Evolutionary conservation across 306 rosid species (phyloP).

Genomic region (Sesbania bispinosa): DNA sequence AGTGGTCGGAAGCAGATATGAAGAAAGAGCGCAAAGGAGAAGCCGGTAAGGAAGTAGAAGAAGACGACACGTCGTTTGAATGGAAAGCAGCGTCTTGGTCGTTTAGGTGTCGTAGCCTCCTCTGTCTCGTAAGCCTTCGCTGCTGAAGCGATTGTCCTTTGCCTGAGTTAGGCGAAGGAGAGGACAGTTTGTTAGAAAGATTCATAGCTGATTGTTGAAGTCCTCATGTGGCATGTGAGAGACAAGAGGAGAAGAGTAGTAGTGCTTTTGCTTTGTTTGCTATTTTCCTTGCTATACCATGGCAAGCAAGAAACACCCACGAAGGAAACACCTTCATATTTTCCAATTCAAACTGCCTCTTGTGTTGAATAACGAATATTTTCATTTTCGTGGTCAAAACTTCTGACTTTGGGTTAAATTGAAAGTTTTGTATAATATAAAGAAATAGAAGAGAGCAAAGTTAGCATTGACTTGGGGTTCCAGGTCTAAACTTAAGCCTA

Average conservation of each 20-base stretch:
- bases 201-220: neutral
- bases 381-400: neutral
- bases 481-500: neutral
- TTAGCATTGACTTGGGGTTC: neutral
- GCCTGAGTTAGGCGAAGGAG: neutral
- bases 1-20: constrained; percentile 33
- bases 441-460: neutral
- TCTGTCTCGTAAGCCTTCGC: constrained; percentile 68
- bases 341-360: constrained; percentile 7
- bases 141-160: constrained; percentile 27
- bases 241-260: neutral
- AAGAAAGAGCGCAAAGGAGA: constrained; percentile 43
- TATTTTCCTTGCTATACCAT: neutral
- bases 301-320: constrained; percentile 5
- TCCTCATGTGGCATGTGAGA: neutral
- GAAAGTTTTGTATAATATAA: neutral
- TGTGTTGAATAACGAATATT: constrained; percentile 2
- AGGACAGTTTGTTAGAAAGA: neutral
- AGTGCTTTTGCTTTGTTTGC: neutral
- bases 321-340: neutral
- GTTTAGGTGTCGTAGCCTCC: constrained; percentile 48
- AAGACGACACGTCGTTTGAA: constrained; percentile 17
- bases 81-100: constrained; percentile 37
- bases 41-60: constrained; percentile 29
- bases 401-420: neutral